phyloP scores from a whole-genome alignment of 768 basidiomycete species.

The Rhodotorula kratochvilovae region DNA sequence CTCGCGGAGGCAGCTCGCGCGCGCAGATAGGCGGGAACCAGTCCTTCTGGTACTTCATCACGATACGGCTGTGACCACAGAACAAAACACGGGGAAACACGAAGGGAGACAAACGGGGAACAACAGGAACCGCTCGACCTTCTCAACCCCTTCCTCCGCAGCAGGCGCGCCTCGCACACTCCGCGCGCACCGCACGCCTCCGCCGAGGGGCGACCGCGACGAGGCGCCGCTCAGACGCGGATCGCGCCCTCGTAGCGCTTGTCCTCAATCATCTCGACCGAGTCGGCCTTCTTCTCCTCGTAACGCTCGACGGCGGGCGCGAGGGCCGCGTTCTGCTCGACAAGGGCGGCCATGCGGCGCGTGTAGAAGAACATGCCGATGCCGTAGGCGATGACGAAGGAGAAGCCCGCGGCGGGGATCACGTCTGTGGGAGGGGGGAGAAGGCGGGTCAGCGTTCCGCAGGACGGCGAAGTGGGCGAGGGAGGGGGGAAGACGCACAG shows the following conservation, averaged over 20 bases:
- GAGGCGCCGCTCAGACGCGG: background rate
- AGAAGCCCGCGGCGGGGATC: background rate
- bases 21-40: too few species aligned
- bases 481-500: background rate
- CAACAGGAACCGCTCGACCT: too few species aligned
- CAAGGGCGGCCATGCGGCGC: constrained; percentile 62
- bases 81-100: too few species aligned
- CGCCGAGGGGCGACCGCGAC: too few species aligned
- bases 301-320: background rate
- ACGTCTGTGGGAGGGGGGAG: background rate
- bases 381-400: constrained; percentile 9
- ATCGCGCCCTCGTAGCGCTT: constrained; percentile 4
- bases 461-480: too few species aligned
- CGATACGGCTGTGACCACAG: too few species aligned
- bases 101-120: too few species aligned
- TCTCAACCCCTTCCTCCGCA: too few species aligned
- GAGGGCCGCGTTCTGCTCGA: constrained; percentile 50
- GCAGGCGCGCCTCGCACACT: too few species aligned
- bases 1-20: too few species aligned
- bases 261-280: constrained; percentile 12
- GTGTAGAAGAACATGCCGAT: constrained; percentile 73
- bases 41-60: too few species aligned
- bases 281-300: constrained; percentile 4
- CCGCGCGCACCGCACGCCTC: too few species aligned
- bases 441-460: background rate